Conservation (phyloP, 768 basidiomycete genomes). For the Udeniomyces megalosporus region DNA sequence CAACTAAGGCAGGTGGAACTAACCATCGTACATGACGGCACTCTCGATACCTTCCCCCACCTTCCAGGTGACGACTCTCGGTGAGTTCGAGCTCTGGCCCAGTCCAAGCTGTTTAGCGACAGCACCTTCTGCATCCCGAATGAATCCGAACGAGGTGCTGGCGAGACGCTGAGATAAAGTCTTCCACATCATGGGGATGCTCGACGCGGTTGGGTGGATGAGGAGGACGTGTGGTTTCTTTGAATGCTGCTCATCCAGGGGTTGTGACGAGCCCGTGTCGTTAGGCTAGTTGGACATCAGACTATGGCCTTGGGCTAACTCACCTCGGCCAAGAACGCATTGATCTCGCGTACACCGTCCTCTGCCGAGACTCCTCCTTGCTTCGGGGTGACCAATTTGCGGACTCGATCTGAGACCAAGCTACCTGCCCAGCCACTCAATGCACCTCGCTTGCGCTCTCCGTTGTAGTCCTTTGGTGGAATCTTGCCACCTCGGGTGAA, state of each 20-base stretch:
- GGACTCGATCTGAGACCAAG: constrained; percentile 55
- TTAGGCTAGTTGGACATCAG: too few relatives aligned
- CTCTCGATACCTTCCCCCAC: constrained; percentile 35
- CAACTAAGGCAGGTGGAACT: background rate
- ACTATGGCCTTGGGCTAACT: constrained; percentile 18
- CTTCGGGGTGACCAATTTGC: constrained; percentile 33
- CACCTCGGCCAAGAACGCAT: constrained; percentile 55
- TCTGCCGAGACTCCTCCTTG: constrained; percentile 16
- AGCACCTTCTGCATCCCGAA: constrained; percentile 51
- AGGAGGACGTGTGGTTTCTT: constrained; percentile 27
- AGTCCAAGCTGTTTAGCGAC: constrained; percentile 25
- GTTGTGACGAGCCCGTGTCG: background rate
- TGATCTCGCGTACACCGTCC: constrained; percentile 39
- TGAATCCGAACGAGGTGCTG: constrained; percentile 58
- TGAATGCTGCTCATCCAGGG: constrained; percentile 22
- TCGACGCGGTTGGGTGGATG: constrained; percentile 27
- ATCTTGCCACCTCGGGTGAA: constrained; percentile 60
- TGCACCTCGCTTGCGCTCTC: constrained; percentile 52
- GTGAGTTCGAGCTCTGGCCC: constrained; percentile 24
- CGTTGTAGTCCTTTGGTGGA: constrained; percentile 49
- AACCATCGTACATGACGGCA: constrained; percentile 54
- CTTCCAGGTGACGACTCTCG: constrained; percentile 57
- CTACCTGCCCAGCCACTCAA: constrained; percentile 61
- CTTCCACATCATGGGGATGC: constrained; percentile 31
- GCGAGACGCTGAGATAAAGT: constrained; percentile 30